Evolutionary conservation across 306 rosid species (phyloP).

Genomic region (Casuarina equisetifolia): DNA sequence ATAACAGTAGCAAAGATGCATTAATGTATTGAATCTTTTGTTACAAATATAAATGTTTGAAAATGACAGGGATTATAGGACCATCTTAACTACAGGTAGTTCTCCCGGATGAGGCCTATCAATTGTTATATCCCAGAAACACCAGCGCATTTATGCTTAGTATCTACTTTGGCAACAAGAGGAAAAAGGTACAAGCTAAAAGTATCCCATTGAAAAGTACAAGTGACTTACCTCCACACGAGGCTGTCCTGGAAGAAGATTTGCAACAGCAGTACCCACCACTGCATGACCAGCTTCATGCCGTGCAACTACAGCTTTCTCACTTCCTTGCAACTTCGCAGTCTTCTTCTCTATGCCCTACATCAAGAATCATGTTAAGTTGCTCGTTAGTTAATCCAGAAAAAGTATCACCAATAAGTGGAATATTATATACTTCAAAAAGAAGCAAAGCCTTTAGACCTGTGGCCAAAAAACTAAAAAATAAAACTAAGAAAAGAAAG

Average conservation of each 20-base stretch:
- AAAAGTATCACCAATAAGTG: neutral
- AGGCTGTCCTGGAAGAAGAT: slow-evolving; percentile 90
- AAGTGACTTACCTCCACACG: slow-evolving; percentile 74
- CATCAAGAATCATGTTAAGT: slow-evolving; percentile 34
- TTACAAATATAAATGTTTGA: neutral
- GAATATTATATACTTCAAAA: neutral
- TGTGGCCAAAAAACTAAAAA: too few relatives aligned
- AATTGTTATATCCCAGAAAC: neutral
- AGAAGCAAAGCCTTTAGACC: neutral
- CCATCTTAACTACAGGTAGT: neutral
- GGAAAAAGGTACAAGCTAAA: neutral
- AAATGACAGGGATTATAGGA: neutral
- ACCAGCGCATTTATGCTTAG: slow-evolving; percentile 12
- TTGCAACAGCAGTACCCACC: slow-evolving; percentile 96
- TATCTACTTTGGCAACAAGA: slow-evolving; percentile 12
- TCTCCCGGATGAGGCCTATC: neutral
- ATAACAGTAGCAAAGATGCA: neutral
- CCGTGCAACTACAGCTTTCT: slow-evolving; percentile 95
- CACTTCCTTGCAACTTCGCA: slow-evolving; percentile 84
- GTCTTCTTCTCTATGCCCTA: slow-evolving; percentile 99
- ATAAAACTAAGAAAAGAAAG: neutral
- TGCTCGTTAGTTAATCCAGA: slow-evolving; percentile 27
- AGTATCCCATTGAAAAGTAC: slow-evolving; percentile 1
- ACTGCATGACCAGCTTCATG: slow-evolving; percentile 99
- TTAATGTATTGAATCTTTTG: too few relatives aligned